Base-by-base conservation (phyloP, 495 filamentous ascomycete genomes). In the Podospora anserina region DNA sequence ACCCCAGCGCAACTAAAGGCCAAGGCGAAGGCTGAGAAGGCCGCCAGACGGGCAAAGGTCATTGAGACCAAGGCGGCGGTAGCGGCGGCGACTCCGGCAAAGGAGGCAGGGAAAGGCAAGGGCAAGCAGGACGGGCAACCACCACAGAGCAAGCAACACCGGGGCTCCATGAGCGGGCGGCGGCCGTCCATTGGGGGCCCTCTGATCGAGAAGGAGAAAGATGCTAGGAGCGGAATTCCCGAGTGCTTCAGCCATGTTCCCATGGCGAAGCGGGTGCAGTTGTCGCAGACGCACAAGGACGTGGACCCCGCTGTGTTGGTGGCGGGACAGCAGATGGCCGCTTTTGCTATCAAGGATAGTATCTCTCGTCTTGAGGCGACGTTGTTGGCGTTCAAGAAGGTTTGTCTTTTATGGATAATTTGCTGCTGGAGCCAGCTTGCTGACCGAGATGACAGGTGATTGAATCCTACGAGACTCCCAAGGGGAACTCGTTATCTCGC, bases 351-450 rank as follows among this genome's bases (percentile, higher is more conserved):
- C 61, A 94, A 91, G 70, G 96, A 96, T 55, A 96, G 92, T 74
- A 97, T 89, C 75, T 91, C 92, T 18, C 87, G 95, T 62, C 91
- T 94, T 72, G 88, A 96, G 66, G 91, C 92, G 18, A 97, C 92
- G 65, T 76, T 99, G 60, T 79, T 95, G 68, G 93, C 91, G 5
- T 97, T 99, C 74, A 95, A 95, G 78, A 86, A 90, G 78, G 93
- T 95, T 80, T 72, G 84, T 11, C 2, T 65, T 23, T 4, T 4
- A 1, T 11, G 3, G 18, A 49, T 19, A 2, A 1, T 16, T 3
- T 4, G 4, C 54, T 15, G n/a, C 11, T 13, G 34, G n/a, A 18
- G 30, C 68, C 39, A 39, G 18, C 11, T 13, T 20, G 18, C 30
- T 20, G 15, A 28, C 28, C 16, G 67, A 69, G 5, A 59, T 20